Evolutionary conservation across 805 yeast genomes (phyloP).

Genomic region (Pichia scutulata): DNA sequence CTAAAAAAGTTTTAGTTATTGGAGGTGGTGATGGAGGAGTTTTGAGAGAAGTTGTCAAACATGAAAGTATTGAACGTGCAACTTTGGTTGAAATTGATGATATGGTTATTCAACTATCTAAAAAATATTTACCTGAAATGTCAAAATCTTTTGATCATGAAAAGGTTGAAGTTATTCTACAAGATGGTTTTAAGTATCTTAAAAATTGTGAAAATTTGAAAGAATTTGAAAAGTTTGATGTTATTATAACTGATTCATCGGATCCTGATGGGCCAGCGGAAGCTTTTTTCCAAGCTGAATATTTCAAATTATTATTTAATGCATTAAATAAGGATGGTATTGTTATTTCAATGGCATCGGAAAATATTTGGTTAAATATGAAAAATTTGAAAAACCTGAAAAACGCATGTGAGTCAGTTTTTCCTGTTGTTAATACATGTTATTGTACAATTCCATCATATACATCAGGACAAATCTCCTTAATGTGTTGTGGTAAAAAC

Average conservation of each 20-base stretch:
- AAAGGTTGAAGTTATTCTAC: slow-evolving; percentile 56
- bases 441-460: slow-evolving; percentile 83
- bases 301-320: slow-evolving; percentile 58
- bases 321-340: slow-evolving; percentile 53
- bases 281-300: slow-evolving; percentile 70
- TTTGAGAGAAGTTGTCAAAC: slow-evolving; percentile 74
- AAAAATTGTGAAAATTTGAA: slow-evolving; percentile 31
- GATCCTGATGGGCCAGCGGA: slow-evolving; percentile 96
- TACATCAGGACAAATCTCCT: slow-evolving; percentile 82
- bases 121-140: slow-evolving; percentile 72
- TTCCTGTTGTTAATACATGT: slow-evolving; percentile 54
- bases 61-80: slow-evolving; percentile 48
- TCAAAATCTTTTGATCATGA: slow-evolving; percentile 56
- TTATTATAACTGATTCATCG: slow-evolving; percentile 84
- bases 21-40: slow-evolving; percentile 99
- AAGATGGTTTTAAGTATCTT: slow-evolving; percentile 80
- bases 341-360: slow-evolving; percentile 77
- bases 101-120: slow-evolving; percentile 65
- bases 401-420: slow-evolving; percentile 44
- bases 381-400: slow-evolving; percentile 42
- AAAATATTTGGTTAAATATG: slow-evolving; percentile 69
- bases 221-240: slow-evolving; percentile 52
- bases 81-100: slow-evolving; percentile 87
- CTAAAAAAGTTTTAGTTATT: slow-evolving; percentile 72
- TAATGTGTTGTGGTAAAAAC: slow-evolving; percentile 64